Conservation (phyloP, 2,329 filamentous ascomycete species). For the Geosmithia morbida region DNA sequence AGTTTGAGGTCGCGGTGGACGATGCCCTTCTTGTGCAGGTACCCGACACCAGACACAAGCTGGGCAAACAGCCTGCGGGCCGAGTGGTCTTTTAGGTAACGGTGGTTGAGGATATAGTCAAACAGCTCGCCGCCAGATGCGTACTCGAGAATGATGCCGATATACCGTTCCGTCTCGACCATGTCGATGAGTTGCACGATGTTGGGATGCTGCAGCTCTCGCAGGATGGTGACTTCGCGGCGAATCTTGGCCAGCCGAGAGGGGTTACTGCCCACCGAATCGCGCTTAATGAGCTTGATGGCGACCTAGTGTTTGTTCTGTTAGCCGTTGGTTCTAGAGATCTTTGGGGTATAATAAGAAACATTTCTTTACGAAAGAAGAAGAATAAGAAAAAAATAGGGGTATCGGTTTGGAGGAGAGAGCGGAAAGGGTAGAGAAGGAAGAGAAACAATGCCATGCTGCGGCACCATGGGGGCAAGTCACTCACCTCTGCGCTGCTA, state of each 20-base stretch:
- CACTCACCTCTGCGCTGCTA: constrained; percentile 61
- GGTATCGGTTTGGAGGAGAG: no score
- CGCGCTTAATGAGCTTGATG: constrained; percentile 92
- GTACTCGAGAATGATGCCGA: constrained; percentile 96
- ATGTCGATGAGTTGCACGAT: constrained; percentile 96
- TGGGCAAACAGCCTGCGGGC: constrained; percentile 89
- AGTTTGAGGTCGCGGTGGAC: constrained; percentile 95
- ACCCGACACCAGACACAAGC: constrained; percentile 89
- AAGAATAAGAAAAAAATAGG: background rate
- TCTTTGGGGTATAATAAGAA: background rate
- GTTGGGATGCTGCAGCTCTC: constrained; percentile 82
- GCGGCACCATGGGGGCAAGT: background rate
- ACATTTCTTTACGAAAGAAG: no score
- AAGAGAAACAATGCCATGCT: no score
- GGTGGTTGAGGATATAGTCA: constrained; percentile 93
- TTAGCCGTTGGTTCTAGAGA: background rate
- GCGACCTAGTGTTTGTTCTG: constrained; percentile 51
- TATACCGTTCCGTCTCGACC: constrained; percentile 93
- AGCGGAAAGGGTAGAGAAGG: background rate
- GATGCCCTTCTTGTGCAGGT: constrained; percentile 96
- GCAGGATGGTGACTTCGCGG: constrained; percentile 85
- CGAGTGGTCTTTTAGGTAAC: constrained; percentile 87
- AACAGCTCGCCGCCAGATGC: constrained; percentile 95
- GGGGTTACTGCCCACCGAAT: constrained; percentile 77
- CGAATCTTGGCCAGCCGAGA: constrained; percentile 91